Conservation (phyloP, 306 rosid species). For the Phaseolus lunatus region DNA sequence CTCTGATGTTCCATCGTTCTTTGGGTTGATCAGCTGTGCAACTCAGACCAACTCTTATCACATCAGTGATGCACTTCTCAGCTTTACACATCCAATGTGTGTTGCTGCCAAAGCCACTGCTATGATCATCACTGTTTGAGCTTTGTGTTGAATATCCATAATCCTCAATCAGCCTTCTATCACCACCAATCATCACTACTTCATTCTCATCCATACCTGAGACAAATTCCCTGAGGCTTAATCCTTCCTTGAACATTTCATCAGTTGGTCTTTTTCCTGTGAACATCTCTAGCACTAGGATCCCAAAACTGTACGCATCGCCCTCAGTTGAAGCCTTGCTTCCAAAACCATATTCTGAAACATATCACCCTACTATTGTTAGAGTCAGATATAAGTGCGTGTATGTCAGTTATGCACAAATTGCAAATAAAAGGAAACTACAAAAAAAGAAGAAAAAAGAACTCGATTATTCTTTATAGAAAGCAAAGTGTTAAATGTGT, state of each 20-base stretch:
- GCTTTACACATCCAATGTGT: background rate
- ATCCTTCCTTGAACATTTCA: slow-evolving; percentile 55
- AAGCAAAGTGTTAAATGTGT: background rate
- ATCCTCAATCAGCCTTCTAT: slow-evolving; percentile 44
- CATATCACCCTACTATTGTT: slow-evolving; percentile 31
- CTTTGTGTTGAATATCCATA: slow-evolving; percentile 18
- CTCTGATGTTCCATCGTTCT: slow-evolving; percentile 49
- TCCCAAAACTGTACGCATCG: slow-evolving; percentile 59
- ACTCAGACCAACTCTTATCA: slow-evolving; percentile 44
- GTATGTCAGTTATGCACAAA: background rate
- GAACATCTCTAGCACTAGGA: slow-evolving; percentile 52
- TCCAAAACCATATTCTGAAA: slow-evolving; percentile 55
- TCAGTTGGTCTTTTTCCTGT: slow-evolving; percentile 52
- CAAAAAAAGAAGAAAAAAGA: background rate
- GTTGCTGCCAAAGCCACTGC: background rate
- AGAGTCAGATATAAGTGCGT: background rate
- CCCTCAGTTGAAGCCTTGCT: slow-evolving; percentile 52
- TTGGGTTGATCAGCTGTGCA: slow-evolving; percentile 46
- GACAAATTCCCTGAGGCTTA: slow-evolving; percentile 40
- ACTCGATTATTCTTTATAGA: background rate
- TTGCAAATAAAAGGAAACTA: background rate
- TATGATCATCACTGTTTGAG: background rate
- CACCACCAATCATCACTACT: slow-evolving; percentile 19
- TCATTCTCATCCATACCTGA: slow-evolving; percentile 38
- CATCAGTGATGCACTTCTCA: slow-evolving; percentile 35